Base-by-base conservation (phyloP, 1,284 basidiomycete genomes). In the Leccinum griseonigrum region DNA sequence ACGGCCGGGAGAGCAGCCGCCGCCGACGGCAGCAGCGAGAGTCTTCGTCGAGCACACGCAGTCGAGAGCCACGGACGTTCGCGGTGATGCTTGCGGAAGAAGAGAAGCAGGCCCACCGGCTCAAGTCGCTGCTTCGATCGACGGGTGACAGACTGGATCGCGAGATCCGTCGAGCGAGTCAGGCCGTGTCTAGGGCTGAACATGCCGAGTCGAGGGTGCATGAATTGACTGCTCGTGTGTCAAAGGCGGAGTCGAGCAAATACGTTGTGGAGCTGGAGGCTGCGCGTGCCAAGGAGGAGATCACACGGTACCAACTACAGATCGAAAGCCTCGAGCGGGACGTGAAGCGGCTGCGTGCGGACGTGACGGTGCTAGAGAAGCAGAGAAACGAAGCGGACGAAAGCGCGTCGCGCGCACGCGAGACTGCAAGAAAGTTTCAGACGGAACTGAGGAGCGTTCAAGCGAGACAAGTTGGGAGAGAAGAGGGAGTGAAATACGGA, bases 81-180 rank as follows among this genome's bases (percentile, higher is more conserved):
- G 59, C 72, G 1, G 54, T 82, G 36, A 77, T 83, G 46, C 78
- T 88, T 32, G 81, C 81, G n/a, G 86, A 88, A 63, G 85, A 87
- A 70, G 85, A 88, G 70, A 81, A 81, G 57, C 83, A 87, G 67
- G 78, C 79, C 32, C 78, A 80, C 62, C 80, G 82, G 61, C 78
- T 88, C 63, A 87, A 85, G 69, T 77, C 79, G 38, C 69, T 85
- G 36, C 77, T 89, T 29, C 79, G 80, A 59, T 76, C 74, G 55
- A 81, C 85, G 4, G 80, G 79, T 38, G 84, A 86, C 56, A 78
- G 81, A 50, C 76, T 89, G 31, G 84, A 87, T 68, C 75, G 78
- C 60, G 86, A 88, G 74, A 81, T 79, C 60, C 79, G 80, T 50
- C 77, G 82, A 53, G 83, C 81, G 29, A 81, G 83, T 58, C 77